Evolutionary conservation across 1,284 basidiomycete species (phyloP).

Genomic region (Ceratobasidium sp.): DNA sequence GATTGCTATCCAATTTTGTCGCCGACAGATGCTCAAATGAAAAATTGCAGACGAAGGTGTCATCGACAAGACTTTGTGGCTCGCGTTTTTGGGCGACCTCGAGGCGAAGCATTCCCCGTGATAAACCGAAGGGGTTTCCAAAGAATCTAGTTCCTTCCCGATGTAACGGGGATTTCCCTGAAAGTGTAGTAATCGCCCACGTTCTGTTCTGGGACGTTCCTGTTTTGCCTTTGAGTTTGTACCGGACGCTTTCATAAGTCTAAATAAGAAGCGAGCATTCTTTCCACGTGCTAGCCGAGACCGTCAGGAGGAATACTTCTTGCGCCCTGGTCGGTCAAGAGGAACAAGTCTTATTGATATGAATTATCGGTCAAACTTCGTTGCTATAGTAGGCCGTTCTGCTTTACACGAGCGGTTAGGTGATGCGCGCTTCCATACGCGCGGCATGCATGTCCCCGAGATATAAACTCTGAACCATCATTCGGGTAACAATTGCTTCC

Average conservation of each 20-base stretch:
- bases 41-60: constrained; percentile 74
- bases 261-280: not conserved
- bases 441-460: too few species aligned
- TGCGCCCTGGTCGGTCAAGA: not conserved
- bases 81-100: constrained; percentile 66
- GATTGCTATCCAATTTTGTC: not conserved
- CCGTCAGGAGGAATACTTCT: not conserved
- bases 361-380: too few species aligned
- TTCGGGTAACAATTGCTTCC: not conserved
- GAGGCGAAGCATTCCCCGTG: constrained; percentile 30
- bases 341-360: not conserved
- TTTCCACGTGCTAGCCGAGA: constrained; percentile 17
- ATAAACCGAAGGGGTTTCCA: not conserved
- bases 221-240: not conserved
- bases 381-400: too few species aligned
- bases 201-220: not conserved
- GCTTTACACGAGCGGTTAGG: too few species aligned
- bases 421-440: too few species aligned
- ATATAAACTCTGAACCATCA: too few species aligned
- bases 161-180: not conserved
- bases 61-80: constrained; percentile 93
- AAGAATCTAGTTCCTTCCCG: constrained; percentile 2
- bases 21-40: constrained; percentile 14
- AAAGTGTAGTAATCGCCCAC: constrained; percentile 23
- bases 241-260: not conserved